Evolutionary conservation across 2,329 filamentous ascomycete species (phyloP).

Genomic region (Xylaria hypoxylon): DNA sequence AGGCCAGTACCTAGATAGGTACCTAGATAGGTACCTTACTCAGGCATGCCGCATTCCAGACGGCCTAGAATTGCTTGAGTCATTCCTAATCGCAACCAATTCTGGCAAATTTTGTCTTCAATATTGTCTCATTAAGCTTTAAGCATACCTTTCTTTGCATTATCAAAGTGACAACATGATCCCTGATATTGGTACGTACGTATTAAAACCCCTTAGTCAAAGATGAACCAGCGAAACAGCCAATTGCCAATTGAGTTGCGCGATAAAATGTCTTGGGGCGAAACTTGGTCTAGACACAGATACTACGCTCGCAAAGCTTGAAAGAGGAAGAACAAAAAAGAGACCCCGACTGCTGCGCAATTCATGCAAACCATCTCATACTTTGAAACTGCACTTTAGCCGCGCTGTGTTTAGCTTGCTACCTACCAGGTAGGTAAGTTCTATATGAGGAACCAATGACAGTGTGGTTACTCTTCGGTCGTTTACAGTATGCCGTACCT

Average conservation of each 20-base stretch:
- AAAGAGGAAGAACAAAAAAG: not conserved
- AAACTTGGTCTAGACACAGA: not conserved
- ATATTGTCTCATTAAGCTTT: too few species aligned
- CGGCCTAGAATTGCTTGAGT: too few species aligned
- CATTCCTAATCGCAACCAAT: too few species aligned
- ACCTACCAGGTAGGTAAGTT: not conserved
- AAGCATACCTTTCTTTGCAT: too few species aligned
- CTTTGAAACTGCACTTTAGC: not conserved
- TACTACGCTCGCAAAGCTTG: not conserved
- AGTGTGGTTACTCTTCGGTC: not conserved
- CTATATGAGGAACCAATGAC: not conserved
- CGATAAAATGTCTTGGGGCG: not conserved
- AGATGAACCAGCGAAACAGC: too few species aligned
- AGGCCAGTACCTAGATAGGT: too few species aligned
- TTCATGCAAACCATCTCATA: not conserved
- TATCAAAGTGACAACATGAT: too few species aligned
- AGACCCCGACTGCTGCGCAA: not conserved
- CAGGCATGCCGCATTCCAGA: too few species aligned
- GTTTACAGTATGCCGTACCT: not conserved
- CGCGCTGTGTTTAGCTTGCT: not conserved
- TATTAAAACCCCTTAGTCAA: not conserved
- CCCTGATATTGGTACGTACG: too few species aligned
- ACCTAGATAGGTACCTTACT: too few species aligned
- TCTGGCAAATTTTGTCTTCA: too few species aligned
- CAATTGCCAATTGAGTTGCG: too few species aligned